These are phyloP conservation scores for Pichia heedii DNA, from an alignment of 805 yeast species.

Conservation along the genomic window DNA sequence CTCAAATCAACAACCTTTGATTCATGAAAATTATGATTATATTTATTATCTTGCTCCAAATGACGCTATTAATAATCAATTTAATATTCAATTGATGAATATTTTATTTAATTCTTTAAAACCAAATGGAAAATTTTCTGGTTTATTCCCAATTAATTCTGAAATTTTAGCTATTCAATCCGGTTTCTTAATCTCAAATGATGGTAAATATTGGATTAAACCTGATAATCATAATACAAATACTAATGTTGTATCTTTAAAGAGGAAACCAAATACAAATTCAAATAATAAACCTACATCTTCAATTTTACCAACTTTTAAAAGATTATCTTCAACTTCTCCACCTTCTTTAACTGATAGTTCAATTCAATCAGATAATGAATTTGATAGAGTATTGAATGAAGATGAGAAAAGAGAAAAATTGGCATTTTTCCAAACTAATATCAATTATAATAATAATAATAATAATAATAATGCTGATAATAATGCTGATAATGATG, in stretches of 20 bases:
- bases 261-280: slow-evolving; percentile 7
- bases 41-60: slow-evolving; percentile 52
- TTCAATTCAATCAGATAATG: slow-evolving; percentile 28
- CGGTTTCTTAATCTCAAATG: slow-evolving; percentile 44
- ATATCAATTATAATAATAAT: slow-evolving; percentile 44
- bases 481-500: slow-evolving; percentile 14
- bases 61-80: slow-evolving; percentile 31
- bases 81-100: slow-evolving; percentile 38
- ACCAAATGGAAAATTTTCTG: slow-evolving; percentile 39
- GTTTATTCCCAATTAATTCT: slow-evolving; percentile 43
- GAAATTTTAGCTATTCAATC: slow-evolving; percentile 55
- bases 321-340: slow-evolving; percentile 18
- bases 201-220: slow-evolving; percentile 44
- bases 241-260: slow-evolving; percentile 16
- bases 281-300: background rate
- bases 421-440: slow-evolving; percentile 24
- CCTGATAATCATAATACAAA: slow-evolving; percentile 26
- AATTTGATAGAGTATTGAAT: slow-evolving; percentile 31
- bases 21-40: slow-evolving; percentile 30
- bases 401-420: slow-evolving; percentile 36
- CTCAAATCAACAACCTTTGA: slow-evolving; percentile 33
- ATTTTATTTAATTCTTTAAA: slow-evolving; percentile 33
- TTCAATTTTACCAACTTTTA: slow-evolving; percentile 23
- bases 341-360: slow-evolving; percentile 37
- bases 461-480: too few species aligned